A percentile compares a stretch with the other conserved stretches of the same genome.
phyloP scores from a whole-genome alignment of 2,329 filamentous ascomycete species.

The Ophiocordyceps camponoti-floridani region DNA sequence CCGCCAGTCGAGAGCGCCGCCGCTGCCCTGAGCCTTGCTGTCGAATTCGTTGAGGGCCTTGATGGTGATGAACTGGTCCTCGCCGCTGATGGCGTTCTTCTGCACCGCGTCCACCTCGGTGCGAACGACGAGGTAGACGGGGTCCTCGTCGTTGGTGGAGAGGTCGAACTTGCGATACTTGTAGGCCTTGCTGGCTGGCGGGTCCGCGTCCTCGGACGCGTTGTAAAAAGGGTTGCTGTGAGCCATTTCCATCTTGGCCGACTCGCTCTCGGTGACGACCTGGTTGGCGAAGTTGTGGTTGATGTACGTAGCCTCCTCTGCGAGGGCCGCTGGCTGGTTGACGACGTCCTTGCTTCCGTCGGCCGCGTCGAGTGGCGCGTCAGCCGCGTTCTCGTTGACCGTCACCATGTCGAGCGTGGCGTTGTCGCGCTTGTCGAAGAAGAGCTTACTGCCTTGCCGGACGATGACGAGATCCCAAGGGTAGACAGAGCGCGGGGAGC shows the following conservation, averaged over 20 bases:
- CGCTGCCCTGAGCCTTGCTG: conserved; percentile 88
- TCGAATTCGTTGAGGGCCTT: conserved; percentile 99
- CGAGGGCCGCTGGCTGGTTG: conserved; percentile 84
- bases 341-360: conserved; percentile 88
- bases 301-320: conserved; percentile 97
- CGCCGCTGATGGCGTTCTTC: conserved; percentile 83
- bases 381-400: conserved; percentile 95
- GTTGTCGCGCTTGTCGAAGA: conserved; percentile 95
- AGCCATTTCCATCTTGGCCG: conserved; percentile 63
- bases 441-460: conserved; percentile 89
- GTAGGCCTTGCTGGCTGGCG: conserved; percentile 91
- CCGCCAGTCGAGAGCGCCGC: conserved; percentile 91
- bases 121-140: conserved; percentile 80
- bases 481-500: conserved; percentile 87
- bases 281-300: conserved; percentile 99
- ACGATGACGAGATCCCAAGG: conserved; percentile 96
- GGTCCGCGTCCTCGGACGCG: conserved; percentile 76
- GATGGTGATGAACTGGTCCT: conserved; percentile 80
- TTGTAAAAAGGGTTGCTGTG: conserved; percentile 98
- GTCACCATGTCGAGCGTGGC: conserved; percentile 93
- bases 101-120: conserved; percentile 90
- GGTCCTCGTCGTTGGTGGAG: conserved; percentile 85
- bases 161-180: conserved; percentile 96
- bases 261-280: conserved; percentile 69
- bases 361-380: conserved; percentile 78